Evolutionary conservation across 257 asterid species (phyloP).

Genomic region (Scutellaria galericulata): DNA sequence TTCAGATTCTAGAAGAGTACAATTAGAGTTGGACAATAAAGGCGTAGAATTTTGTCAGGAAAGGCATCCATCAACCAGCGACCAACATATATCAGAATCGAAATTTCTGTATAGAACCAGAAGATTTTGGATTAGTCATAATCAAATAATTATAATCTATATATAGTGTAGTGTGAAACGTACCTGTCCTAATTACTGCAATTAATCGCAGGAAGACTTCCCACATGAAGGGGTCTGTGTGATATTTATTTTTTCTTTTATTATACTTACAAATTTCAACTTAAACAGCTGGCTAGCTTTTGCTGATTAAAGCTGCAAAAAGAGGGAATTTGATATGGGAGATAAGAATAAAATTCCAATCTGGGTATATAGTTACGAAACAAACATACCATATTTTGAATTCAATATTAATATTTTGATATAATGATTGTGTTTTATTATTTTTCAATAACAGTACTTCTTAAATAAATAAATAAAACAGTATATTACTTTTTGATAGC

Average conservation of each 20-base stretch:
- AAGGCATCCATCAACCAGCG: neutral
- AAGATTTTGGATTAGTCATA: neutral
- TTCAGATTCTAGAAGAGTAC: slow-evolving; percentile 17
- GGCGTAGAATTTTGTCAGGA: slow-evolving; percentile 27
- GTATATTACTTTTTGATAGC: too few species aligned
- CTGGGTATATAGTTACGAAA: too few species aligned
- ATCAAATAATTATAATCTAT: slow-evolving; percentile 1
- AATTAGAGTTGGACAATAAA: neutral
- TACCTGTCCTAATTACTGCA: slow-evolving; percentile 19
- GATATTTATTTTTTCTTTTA: neutral
- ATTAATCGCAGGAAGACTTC: slow-evolving; percentile 32
- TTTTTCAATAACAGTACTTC: too few species aligned
- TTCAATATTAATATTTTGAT: too few species aligned
- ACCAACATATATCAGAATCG: slow-evolving; percentile 4
- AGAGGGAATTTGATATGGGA: too few species aligned
- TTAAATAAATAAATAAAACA: too few species aligned
- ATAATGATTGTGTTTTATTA: too few species aligned
- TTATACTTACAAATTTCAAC: too few species aligned
- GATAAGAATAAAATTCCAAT: too few species aligned
- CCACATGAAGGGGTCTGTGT: slow-evolving; percentile 5
- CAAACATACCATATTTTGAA: too few species aligned
- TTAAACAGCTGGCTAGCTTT: too few species aligned
- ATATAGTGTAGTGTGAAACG: slow-evolving; percentile 36
- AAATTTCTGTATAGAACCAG: slow-evolving; percentile 1
- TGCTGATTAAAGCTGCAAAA: too few species aligned